A percentile compares a stretch with the other conserved stretches of the same genome.
phyloP scores from a whole-genome alignment of 257 asterid species.

The Verbascum thapsus region DNA sequence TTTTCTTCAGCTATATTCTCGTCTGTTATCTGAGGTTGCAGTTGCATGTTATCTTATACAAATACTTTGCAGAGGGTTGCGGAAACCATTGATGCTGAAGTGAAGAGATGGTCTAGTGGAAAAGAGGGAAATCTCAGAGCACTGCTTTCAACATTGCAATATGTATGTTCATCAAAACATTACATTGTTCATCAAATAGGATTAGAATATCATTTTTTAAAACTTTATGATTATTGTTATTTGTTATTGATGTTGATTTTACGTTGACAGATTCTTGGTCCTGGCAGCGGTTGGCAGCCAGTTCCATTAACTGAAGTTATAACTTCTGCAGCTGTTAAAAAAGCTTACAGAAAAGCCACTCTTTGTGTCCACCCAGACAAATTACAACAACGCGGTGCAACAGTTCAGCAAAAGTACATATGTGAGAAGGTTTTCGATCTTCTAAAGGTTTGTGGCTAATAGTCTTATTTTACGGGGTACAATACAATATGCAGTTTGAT shows the following conservation, averaged over 20 bases:
- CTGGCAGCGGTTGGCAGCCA: constrained; percentile 93
- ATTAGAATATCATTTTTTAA: too few species aligned
- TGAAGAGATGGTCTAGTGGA: constrained; percentile 92
- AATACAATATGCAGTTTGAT: not conserved
- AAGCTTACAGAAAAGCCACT: constrained; percentile 89
- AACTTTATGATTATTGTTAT: too few species aligned
- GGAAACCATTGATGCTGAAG: constrained; percentile 82
- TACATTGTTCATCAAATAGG: too few species aligned
- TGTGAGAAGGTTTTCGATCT: constrained; percentile 98
- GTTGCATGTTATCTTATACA: constrained; percentile 37
- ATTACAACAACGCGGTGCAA: constrained; percentile 95
- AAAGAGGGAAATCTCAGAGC: constrained; percentile 94
- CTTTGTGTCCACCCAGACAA: constrained; percentile 96
- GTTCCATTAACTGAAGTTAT: constrained; percentile 84
- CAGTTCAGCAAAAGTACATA: constrained; percentile 83
- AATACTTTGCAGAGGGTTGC: constrained; percentile 73
- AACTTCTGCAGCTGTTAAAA: constrained; percentile 84
- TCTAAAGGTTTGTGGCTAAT: constrained; percentile 64
- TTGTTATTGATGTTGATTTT: constrained; percentile 1
- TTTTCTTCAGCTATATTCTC: constrained; percentile 32
- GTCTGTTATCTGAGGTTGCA: constrained; percentile 24
- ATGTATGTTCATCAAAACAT: constrained; percentile 70
- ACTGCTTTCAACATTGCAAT: constrained; percentile 91
- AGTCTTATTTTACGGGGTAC: constrained; percentile 8
- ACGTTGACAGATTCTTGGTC: constrained; percentile 82